These are phyloP conservation scores for Mucor velutinosus DNA, from an alignment of 371 early-diverging fungal species.

Conservation along the genomic window DNA sequence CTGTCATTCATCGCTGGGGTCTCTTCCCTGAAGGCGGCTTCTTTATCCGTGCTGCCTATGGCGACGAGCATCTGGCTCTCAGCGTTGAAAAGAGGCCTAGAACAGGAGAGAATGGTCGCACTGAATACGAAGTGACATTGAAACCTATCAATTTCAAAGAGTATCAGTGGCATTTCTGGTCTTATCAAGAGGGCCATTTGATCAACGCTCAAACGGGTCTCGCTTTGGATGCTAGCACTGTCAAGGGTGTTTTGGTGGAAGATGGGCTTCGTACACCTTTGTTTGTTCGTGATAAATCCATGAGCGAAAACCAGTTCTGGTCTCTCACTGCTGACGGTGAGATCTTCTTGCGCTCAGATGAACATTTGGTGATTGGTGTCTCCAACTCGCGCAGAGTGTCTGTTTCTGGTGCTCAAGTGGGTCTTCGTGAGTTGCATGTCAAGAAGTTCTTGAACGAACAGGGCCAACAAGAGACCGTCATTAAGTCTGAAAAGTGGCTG, in stretches of 20 bases:
- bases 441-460: slow-evolving; percentile 24
- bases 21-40: slow-evolving; percentile 45
- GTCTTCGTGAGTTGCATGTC: slow-evolving; percentile 33
- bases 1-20: slow-evolving; percentile 46
- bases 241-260: slow-evolving; percentile 36
- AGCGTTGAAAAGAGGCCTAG: slow-evolving; percentile 36
- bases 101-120: slow-evolving; percentile 15
- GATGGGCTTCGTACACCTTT: slow-evolving; percentile 36
- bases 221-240: slow-evolving; percentile 43
- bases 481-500: slow-evolving; percentile 40
- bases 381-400: slow-evolving; percentile 28
- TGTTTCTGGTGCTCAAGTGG: slow-evolving; percentile 45
- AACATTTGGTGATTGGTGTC: slow-evolving; percentile 37
- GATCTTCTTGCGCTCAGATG: slow-evolving; percentile 36
- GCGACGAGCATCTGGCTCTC: slow-evolving; percentile 34
- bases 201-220: slow-evolving; percentile 59
- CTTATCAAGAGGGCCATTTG: slow-evolving; percentile 51
- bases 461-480: slow-evolving; percentile 27
- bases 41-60: slow-evolving; percentile 42
- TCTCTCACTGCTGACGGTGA: slow-evolving; percentile 44
- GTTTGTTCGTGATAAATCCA: slow-evolving; percentile 31
- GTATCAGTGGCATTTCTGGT: slow-evolving; percentile 55
- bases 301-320: slow-evolving; percentile 40
- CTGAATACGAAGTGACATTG: slow-evolving; percentile 31
- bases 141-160: slow-evolving; percentile 41